Base-by-base conservation (phyloP, 2,329 filamentous ascomycete species). In the Xylaria sp. region DNA sequence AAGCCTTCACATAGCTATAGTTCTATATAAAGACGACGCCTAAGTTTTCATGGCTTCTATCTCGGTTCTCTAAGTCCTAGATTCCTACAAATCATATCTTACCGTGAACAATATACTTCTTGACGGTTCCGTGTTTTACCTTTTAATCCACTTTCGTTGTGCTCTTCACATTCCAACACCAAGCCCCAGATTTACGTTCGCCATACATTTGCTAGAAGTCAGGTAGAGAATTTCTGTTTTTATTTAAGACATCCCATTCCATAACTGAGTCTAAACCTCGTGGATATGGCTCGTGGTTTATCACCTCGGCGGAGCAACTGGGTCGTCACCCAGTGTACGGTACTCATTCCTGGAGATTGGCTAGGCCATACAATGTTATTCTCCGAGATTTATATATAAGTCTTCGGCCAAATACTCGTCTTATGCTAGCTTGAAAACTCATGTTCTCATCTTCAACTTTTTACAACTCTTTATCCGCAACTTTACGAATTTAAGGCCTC, bases 241-340 rank as follows among this genome's bases (percentile, higher is more conserved):
- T 61, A 61, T 72, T 65, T 56, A 70, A 77, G 76, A 77, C 76
- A 76, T 28, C 44, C 26, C 76, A 77, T 77, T 77, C 74, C 69
- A 65, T 56, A 48, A 46, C 53, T 44, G 40, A 57, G 10, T 56
- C 66, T 67, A 60, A n/a, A 40, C 53, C 63, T 72, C 64, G 59
- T 69, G 62, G 51, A 57, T 63, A 58, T 69, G 40, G 60, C 63
- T 70, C 66, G 56, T 70, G 53, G 36, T 60, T 60, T 38, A 56
- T 65, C 33, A 49, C 36, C 48, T 54, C 65, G 36, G 46, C 31
- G 53, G 13, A 58, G 48, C 71, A 71, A 72, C 56, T 62, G 64
- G 64, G 49, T 59, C 64, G 67, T 76, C 72, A 65, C 68, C 74
- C 62, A 63, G 76, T 68, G 58, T 66, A 72, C 73, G 64, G 38